These are phyloP conservation scores for Nicotiana paniculata DNA, from an alignment of 257 asterid genomes.

Conservation along the genomic window DNA sequence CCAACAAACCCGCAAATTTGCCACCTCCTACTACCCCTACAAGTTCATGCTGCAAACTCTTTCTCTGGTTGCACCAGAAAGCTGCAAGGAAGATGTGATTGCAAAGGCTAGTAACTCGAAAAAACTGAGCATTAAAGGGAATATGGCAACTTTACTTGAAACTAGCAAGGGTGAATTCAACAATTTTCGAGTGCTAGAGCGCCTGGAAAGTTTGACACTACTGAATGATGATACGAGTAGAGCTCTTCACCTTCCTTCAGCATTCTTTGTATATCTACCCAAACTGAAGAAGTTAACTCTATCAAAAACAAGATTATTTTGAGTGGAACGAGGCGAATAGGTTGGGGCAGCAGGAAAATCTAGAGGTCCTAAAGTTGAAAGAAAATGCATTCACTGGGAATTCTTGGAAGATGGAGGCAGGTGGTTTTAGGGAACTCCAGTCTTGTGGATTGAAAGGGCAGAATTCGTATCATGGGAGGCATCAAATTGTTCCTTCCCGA, in stretches of 20 bases:
- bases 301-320: slow-evolving; percentile 30
- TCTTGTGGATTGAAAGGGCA: not conserved
- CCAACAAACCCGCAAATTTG: slow-evolving; percentile 34
- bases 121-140: slow-evolving; percentile 45
- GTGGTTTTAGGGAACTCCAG: not conserved
- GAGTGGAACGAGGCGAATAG: slow-evolving; percentile 42
- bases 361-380: slow-evolving; percentile 37
- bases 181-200: slow-evolving; percentile 23
- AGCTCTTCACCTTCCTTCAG: slow-evolving; percentile 23
- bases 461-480: not conserved
- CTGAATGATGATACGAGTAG: slow-evolving; percentile 34
- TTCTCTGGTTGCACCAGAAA: slow-evolving; percentile 48
- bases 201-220: slow-evolving; percentile 41
- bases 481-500: not conserved
- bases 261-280: slow-evolving; percentile 28
- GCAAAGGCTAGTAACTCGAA: slow-evolving; percentile 36
- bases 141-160: slow-evolving; percentile 18
- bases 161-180: slow-evolving; percentile 25
- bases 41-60: slow-evolving; percentile 44
- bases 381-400: not conserved
- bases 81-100: slow-evolving; percentile 48
- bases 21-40: slow-evolving; percentile 23
- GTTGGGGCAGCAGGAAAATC: slow-evolving; percentile 39
- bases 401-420: not conserved
- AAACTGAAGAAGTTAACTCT: slow-evolving; percentile 44